Evolutionary conservation across 140 eudicot species (phyloP), one percentile per base, ranked within the genome.

Genomic region (Senecio squalidus): DNA sequence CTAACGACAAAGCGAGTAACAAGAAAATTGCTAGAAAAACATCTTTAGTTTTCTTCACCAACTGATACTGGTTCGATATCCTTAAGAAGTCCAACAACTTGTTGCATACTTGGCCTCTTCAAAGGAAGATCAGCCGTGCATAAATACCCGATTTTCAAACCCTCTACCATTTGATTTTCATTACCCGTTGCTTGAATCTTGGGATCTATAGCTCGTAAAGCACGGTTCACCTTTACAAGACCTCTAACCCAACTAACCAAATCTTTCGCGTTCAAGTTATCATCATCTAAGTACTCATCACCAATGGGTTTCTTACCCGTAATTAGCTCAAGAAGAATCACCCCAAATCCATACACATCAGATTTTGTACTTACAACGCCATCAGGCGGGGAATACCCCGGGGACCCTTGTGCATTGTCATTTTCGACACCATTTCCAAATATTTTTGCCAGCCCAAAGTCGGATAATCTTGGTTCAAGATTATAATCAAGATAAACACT

Each of bases 41-140:
- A 52, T 20, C 39, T 46, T 25, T 39, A 38, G 9, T 51, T 22
- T 49, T 72, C 68, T 63, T 80, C 72, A 52, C 49, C 28, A 20
- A 20, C 61, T 60, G 8, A 49, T 25, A 55, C 55, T 11, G 85
- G 94, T 73, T 81, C 91, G 13, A 88, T 76, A 64, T 88, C 96
- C 83, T 88, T 88, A 17, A 88, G 76, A 34, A 88, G 80, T 55
- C 96, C 96, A 36, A 88, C 94, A 3, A 84, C 79, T 83, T 88
- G 96, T 15, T 88, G 96, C 96, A 84, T 88, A 49, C 87, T 88
- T 4, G 96, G 96, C 23, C 96, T 52, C 73, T 88, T 84, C 6
- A 62, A 38, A 5, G 94, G 96, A 49, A 78, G 45, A 26, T 84
- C 91, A 20, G 96, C 96, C 0, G 96, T 88, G 77, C 96, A 88